Evolutionary conservation across 352 stramenopile genomes (phyloP).

Genomic region (Phytophthora aleatoria): DNA sequence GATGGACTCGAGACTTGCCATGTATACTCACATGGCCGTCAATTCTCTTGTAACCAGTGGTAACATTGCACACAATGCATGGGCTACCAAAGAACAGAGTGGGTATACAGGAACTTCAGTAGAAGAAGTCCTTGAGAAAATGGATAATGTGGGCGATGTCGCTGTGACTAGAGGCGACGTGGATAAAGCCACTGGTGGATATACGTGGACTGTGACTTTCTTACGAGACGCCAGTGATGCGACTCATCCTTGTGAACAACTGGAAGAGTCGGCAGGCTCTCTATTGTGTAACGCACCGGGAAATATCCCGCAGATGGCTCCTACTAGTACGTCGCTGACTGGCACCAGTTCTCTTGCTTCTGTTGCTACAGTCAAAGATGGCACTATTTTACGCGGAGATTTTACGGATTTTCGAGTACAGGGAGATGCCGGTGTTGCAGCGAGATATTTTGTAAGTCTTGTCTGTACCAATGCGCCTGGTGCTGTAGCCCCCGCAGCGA

Average conservation of each 20-base stretch:
- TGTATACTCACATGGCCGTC: constrained; percentile 72
- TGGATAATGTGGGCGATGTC: constrained; percentile 95
- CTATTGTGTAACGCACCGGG: constrained; percentile 92
- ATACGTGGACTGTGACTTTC: constrained; percentile 96
- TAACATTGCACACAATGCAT: constrained; percentile 93
- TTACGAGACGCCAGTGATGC: constrained; percentile 80
- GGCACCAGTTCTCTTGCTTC: constrained; percentile 33
- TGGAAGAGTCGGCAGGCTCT: constrained; percentile 53
- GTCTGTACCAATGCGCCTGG: constrained; percentile 16
- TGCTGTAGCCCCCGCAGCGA: background rate
- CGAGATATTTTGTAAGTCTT: constrained; percentile 32
- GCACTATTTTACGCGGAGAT: constrained; percentile 85
- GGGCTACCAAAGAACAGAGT: constrained; percentile 84
- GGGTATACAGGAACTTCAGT: constrained; percentile 92
- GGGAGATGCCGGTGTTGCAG: constrained; percentile 65
- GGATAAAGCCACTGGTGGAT: constrained; percentile 89
- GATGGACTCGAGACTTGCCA: constrained; percentile 72
- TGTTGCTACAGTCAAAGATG: constrained; percentile 51
- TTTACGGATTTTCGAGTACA: constrained; percentile 89
- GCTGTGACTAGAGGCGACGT: constrained; percentile 87
- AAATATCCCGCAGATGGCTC: constrained; percentile 88
- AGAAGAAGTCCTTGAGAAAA: constrained; percentile 95
- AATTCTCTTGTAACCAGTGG: constrained; percentile 68
- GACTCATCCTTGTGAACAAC: constrained; percentile 51
- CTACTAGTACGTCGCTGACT: constrained; percentile 15